Conservation (phyloP, 2,329 filamentous ascomycete species). For the Epichloe gansuensis region DNA sequence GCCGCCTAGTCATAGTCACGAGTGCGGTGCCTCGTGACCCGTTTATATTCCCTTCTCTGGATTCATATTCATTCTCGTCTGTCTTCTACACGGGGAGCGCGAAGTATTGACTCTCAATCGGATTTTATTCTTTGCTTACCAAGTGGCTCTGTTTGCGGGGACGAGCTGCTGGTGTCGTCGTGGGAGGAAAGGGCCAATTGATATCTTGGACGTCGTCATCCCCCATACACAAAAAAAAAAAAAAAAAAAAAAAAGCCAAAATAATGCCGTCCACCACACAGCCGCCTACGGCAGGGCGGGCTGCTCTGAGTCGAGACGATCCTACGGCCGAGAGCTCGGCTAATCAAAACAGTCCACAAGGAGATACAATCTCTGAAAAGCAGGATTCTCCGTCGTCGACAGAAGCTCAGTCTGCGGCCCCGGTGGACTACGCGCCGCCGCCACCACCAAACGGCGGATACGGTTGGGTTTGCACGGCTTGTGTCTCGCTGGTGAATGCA, state of each 20-base stretch:
- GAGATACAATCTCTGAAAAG: background rate
- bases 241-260: background rate
- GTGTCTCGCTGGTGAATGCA: slow-evolving; percentile 42
- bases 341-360: background rate
- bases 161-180: no score
- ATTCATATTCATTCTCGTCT: no score
- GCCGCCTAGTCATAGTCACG: no score
- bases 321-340: background rate
- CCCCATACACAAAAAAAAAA: background rate
- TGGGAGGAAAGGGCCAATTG: background rate
- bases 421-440: slow-evolving; percentile 7
- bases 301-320: background rate
- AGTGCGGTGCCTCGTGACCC: no score
- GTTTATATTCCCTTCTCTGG: no score
- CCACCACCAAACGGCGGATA: slow-evolving; percentile 49
- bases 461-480: slow-evolving; percentile 30
- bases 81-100: no score
- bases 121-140: no score
- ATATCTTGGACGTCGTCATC: background rate
- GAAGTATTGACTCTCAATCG: no score
- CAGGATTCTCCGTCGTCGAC: background rate
- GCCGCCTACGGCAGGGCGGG: background rate
- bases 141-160: no score
- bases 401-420: background rate
- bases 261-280: background rate